Evolutionary conservation across 192 early-diverging fungal genomes (phyloP).

Genomic region (Backusella macrospora): DNA sequence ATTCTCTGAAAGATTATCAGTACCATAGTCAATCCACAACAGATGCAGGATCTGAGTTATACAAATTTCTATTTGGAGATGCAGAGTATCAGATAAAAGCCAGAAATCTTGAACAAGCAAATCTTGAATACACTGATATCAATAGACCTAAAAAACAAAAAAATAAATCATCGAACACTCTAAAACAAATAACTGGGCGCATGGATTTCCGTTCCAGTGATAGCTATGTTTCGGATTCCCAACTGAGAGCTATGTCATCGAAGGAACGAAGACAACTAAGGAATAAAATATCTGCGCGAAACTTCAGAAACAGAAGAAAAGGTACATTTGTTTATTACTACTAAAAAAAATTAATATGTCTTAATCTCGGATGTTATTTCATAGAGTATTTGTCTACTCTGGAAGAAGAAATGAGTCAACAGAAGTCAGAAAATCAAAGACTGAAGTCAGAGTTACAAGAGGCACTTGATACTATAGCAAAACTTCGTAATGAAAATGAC

Average conservation of each 20-base stretch:
- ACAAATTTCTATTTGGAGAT: slow-evolving; percentile 1
- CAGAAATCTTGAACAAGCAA: not conserved
- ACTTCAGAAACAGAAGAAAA: slow-evolving; percentile 31
- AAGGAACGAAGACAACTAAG: slow-evolving; percentile 31
- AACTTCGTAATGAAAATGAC: slow-evolving; percentile 12
- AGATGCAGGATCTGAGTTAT: not conserved
- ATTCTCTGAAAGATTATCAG: not conserved
- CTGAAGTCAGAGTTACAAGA: not conserved
- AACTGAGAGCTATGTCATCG: slow-evolving; percentile 10
- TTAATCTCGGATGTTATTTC: too few species aligned
- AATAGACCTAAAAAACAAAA: not conserved
- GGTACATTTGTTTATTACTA: not conserved
- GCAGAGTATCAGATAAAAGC: not conserved
- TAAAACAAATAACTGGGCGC: slow-evolving; percentile 8
- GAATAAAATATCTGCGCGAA: slow-evolving; percentile 33
- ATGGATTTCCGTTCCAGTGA: slow-evolving; percentile 8
- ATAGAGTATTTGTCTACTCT: slow-evolving; percentile 35
- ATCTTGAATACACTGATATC: not conserved
- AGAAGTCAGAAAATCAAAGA: slow-evolving; percentile 2
- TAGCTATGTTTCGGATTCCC: slow-evolving; percentile 3
- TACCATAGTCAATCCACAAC: not conserved
- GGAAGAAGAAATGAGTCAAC: slow-evolving; percentile 26
- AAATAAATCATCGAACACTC: not conserved
- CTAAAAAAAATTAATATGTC: not conserved
- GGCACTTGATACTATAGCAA: not conserved